Evolutionary conservation across 192 early-diverging fungal species (phyloP).

Genomic region (Thamnidium elegans): DNA sequence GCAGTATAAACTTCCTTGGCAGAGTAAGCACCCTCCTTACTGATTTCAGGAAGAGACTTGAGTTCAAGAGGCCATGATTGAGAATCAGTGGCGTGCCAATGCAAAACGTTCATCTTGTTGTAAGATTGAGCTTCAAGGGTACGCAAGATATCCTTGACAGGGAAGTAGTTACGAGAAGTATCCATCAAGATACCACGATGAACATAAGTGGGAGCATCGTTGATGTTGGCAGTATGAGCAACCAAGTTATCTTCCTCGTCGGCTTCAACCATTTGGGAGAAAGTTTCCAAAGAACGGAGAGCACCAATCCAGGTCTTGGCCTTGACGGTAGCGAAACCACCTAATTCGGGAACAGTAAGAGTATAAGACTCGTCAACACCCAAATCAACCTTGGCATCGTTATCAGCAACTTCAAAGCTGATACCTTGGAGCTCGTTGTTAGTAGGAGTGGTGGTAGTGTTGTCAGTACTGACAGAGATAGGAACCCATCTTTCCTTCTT

Average conservation of each 20-base stretch:
- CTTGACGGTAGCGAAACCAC: conserved; percentile 49
- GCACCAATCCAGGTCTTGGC: conserved; percentile 67
- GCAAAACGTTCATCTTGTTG: conserved; percentile 75
- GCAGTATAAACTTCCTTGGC: conserved; percentile 64
- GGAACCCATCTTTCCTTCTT: conserved; percentile 39
- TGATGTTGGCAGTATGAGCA: conserved; percentile 54
- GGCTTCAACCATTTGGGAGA: conserved; percentile 60
- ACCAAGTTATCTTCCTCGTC: conserved; percentile 40
- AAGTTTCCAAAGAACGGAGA: conserved; percentile 68
- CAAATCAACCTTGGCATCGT: conserved; percentile 49
- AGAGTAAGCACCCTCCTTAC: conserved; percentile 63
- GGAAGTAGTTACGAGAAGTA: conserved; percentile 67
- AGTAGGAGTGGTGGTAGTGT: conserved; percentile 28
- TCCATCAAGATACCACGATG: conserved; percentile 71
- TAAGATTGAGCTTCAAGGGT: conserved; percentile 69
- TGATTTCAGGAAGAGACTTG: conserved; percentile 58
- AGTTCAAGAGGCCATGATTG: conserved; percentile 73
- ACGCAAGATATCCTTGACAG: conserved; percentile 51
- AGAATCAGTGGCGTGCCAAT: conserved; percentile 72
- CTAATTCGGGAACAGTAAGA: conserved; percentile 53
- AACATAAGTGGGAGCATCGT: conserved; percentile 61
- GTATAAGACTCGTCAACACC: conserved; percentile 71
- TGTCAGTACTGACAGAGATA: conserved; percentile 44
- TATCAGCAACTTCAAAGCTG: conserved; percentile 43
- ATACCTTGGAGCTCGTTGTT: conserved; percentile 37